Conservation (phyloP, 352 stramenopile species). For the Phytophthora cajani region DNA sequence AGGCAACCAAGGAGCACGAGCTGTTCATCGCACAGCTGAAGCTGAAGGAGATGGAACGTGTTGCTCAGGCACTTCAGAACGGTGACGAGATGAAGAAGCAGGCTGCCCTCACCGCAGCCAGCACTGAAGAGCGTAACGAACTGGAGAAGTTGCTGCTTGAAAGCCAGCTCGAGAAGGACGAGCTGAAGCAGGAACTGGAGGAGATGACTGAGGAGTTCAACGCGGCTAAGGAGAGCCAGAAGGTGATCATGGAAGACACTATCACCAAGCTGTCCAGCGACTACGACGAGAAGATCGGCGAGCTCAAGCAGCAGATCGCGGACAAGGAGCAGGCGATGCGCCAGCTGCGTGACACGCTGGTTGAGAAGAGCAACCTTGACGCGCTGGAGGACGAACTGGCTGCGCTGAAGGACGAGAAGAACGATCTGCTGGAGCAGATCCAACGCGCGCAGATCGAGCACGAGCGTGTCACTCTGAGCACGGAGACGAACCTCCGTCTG, state of each 20-base stretch:
- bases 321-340: conserved; percentile 58
- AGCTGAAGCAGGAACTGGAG: conserved; percentile 59
- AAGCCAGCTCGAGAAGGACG: conserved; percentile 60
- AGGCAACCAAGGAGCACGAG: conserved; percentile 72
- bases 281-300: conserved; percentile 55
- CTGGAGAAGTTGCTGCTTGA: conserved; percentile 61
- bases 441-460: conserved; percentile 50
- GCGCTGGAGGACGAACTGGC: conserved; percentile 52
- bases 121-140: conserved; percentile 46
- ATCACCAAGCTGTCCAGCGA: conserved; percentile 54
- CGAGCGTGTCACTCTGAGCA: conserved; percentile 36
- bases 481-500: conserved; percentile 38
- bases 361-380: conserved; percentile 57
- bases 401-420: conserved; percentile 57
- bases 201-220: conserved; percentile 50
- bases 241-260: conserved; percentile 44
- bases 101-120: conserved; percentile 36
- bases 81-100: conserved; percentile 46
- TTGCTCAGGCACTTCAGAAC: conserved; percentile 35
- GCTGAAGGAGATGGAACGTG: conserved; percentile 68
- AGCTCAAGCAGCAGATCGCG: conserved; percentile 48
- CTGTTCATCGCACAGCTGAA: conserved; percentile 65
- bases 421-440: conserved; percentile 51
- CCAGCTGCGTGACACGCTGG: conserved; percentile 48
- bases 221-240: conserved; percentile 46